Percentiles rank a stretch among this genome's conserved stretches.
These are phyloP conservation scores for Phlebiopsis gigantea DNA, from an alignment of 768 basidiomycete species.

Conservation along the genomic window DNA sequence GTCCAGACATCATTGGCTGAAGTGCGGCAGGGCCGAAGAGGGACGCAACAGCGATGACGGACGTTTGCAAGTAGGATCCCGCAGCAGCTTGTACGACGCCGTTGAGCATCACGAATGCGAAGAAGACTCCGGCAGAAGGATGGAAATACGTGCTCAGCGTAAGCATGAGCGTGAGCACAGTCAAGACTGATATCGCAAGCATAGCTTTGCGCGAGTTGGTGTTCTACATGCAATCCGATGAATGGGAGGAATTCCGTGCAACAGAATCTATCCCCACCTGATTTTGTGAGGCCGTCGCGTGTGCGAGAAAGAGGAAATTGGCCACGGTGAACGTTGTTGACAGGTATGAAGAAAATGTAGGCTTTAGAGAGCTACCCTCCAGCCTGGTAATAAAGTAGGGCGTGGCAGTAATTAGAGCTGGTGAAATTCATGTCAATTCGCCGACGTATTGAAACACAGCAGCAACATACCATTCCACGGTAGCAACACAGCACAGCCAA, in stretches of 20 bases:
- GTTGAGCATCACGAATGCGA: conserved; percentile 58
- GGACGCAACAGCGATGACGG: conserved; percentile 76
- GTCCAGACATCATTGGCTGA: conserved; percentile 76
- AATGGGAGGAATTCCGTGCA: neutral
- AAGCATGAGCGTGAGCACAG: conserved; percentile 51
- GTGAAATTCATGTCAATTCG: conserved; percentile 7
- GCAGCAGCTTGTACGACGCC: conserved; percentile 53
- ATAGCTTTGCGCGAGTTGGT: conserved; percentile 57
- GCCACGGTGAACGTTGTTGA: conserved; percentile 47
- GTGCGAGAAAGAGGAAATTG: conserved; percentile 67
- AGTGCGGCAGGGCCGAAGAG: conserved; percentile 71
- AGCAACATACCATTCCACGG: conserved; percentile 80
- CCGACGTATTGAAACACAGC: too few species aligned
- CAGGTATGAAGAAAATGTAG: conserved; percentile 43
- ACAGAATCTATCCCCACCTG: conserved; percentile 51
- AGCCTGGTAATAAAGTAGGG: conserved; percentile 77
- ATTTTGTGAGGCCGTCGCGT: conserved; percentile 67
- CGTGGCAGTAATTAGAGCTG: conserved; percentile 82
- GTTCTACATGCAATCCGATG: conserved; percentile 34
- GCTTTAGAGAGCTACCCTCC: conserved; percentile 47
- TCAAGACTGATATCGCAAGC: conserved; percentile 43
- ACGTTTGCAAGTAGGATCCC: conserved; percentile 72
- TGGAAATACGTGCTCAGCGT: conserved; percentile 62
- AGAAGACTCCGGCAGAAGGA: conserved; percentile 50
- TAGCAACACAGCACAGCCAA: conserved; percentile 76